phyloP scores from a whole-genome alignment of 306 rosid species.

The Oxytropis ochrocephala region DNA sequence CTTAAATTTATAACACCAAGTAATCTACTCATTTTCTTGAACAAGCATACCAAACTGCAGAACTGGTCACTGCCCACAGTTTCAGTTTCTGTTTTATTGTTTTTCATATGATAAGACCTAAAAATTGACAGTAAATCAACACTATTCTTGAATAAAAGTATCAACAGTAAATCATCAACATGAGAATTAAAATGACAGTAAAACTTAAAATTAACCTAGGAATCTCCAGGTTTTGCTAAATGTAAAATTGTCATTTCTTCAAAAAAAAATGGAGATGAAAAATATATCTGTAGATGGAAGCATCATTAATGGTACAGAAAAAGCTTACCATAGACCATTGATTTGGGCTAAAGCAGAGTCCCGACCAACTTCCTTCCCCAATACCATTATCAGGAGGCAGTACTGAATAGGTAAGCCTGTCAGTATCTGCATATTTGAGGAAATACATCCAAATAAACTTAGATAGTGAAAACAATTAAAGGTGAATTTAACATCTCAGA shows the following conservation, averaged over 20 bases:
- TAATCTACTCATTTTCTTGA: not conserved
- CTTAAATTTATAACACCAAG: not conserved
- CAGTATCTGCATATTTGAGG: slow-evolving; percentile 49
- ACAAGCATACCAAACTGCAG: not conserved
- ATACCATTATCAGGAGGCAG: slow-evolving; percentile 64
- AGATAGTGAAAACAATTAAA: slow-evolving; percentile 23
- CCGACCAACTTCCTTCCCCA: slow-evolving; percentile 92
- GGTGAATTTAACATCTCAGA: not conserved
- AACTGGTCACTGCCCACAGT: not conserved
- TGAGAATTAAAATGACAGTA: not conserved
- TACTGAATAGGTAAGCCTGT: slow-evolving; percentile 68
- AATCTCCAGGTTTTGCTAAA: not conserved
- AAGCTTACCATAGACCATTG: slow-evolving; percentile 63
- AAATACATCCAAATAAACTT: slow-evolving; percentile 12
- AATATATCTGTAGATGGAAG: not conserved
- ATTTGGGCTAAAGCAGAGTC: slow-evolving; percentile 77
- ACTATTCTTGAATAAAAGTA: not conserved
- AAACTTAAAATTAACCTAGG: not conserved
- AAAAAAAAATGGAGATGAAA: not conserved
- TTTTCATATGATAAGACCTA: slow-evolving; percentile 10
- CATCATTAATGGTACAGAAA: slow-evolving; percentile 12
- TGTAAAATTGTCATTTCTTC: not conserved
- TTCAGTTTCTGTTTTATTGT: not conserved
- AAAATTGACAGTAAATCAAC: not conserved
- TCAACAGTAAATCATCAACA: not conserved